Conservation (phyloP, 495 filamentous ascomycete genomes). For the Penicillium pulvis region DNA sequence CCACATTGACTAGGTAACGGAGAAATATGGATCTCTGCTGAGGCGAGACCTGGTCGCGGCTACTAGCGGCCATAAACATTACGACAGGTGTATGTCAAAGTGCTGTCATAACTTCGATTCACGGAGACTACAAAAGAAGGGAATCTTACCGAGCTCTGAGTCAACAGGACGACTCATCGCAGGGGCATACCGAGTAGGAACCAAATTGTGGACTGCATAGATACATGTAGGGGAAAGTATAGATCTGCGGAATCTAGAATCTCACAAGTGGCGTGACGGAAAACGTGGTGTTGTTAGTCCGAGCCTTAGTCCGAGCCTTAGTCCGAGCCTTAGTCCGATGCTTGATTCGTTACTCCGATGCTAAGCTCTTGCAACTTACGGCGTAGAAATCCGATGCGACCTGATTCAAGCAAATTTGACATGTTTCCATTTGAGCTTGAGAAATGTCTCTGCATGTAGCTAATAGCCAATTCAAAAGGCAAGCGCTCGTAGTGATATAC, state of each 20-base stretch:
- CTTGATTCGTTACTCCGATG: constrained; percentile 1
- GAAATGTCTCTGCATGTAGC: no score
- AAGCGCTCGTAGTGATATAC: no score
- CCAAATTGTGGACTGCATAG: no score
- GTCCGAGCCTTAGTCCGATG: constrained; percentile 15
- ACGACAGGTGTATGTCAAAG: neutral
- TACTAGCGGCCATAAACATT: constrained; percentile 6
- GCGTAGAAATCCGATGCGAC: neutral
- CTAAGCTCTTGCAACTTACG: neutral
- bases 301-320: constrained; percentile 13
- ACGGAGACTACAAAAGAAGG: neutral
- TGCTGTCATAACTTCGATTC: neutral
- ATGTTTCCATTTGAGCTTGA: no score
- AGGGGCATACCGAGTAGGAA: neutral
- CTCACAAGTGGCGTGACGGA: constrained; percentile 9
- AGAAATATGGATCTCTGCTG: neutral
- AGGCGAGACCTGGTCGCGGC: constrained; percentile 1
- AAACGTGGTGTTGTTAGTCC: neutral
- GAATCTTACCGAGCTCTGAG: neutral
- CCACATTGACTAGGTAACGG: neutral
- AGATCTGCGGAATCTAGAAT: neutral
- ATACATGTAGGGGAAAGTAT: neutral
- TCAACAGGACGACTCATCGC: no score
- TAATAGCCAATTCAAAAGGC: no score
- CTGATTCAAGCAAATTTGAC: neutral